A percentile compares a stretch with the other conserved stretches of the same genome.
phyloP scores from a whole-genome alignment of 805 yeast genomes.

The Saccharomycopsis microspora region DNA sequence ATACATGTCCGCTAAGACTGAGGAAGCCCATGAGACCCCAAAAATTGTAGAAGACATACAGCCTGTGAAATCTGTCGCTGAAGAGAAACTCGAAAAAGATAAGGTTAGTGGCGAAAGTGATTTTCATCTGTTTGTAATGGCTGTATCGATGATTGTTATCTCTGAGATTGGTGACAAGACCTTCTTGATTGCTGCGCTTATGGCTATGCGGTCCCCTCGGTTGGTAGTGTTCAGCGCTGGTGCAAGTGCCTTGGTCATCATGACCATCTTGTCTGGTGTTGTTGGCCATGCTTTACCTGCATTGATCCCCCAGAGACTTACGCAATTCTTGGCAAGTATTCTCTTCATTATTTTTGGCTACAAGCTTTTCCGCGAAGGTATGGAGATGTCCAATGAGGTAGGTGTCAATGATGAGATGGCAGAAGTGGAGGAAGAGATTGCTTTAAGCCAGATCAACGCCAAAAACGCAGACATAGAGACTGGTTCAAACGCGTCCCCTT shows the following conservation, averaged over 20 bases:
- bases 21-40: neutral
- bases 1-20: conserved; percentile 2
- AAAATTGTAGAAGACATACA: neutral
- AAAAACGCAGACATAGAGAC: conserved; percentile 48
- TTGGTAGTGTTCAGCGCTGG: conserved; percentile 82
- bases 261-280: conserved; percentile 86
- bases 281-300: conserved; percentile 89
- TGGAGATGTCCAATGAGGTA: conserved; percentile 63
- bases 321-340: conserved; percentile 72
- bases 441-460: conserved; percentile 42
- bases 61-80: neutral
- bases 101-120: neutral
- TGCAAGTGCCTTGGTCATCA: conserved; percentile 69
- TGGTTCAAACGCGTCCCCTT: conserved; percentile 20
- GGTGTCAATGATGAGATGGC: conserved; percentile 95
- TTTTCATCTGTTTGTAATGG: conserved; percentile 56
- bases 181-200: conserved; percentile 88
- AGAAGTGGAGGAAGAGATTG: conserved; percentile 92
- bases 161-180: conserved; percentile 98
- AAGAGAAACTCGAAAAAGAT: neutral
- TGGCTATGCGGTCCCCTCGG: conserved; percentile 93
- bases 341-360: conserved; percentile 77
- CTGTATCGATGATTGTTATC: conserved; percentile 84
- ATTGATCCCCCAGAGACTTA: conserved; percentile 64
- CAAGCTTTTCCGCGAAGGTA: conserved; percentile 69